Evolutionary conservation across 208 protist genomes (phyloP).

Genomic region (Phytomonas francai): DNA sequence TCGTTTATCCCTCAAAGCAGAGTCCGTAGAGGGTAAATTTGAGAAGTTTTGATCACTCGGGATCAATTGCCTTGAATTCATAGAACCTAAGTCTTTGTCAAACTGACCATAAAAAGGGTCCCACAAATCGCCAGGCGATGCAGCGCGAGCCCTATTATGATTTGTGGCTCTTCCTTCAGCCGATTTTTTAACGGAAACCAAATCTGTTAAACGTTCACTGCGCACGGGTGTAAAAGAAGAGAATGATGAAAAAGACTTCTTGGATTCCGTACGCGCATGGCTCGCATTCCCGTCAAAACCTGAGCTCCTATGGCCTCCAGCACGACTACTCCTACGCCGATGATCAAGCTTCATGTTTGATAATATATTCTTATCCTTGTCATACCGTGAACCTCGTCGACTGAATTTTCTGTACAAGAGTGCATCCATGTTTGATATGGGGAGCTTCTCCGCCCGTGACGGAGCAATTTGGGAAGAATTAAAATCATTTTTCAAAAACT

Average conservation of each 20-base stretch:
- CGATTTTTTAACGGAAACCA: not conserved
- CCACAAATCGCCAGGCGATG: not conserved
- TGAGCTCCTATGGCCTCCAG: not conserved
- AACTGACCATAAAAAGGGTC: not conserved
- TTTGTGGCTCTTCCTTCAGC: not conserved
- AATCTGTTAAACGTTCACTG: not conserved
- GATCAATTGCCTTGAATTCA: not conserved
- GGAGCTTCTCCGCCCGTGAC: not conserved
- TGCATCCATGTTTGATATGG: not conserved
- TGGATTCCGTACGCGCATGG: not conserved
- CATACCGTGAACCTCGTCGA: not conserved
- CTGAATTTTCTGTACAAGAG: not conserved
- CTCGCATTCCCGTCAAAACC: not conserved
- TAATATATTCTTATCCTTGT: not conserved
- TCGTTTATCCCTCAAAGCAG: not conserved
- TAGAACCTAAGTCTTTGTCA: not conserved
- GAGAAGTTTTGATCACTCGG: not conserved
- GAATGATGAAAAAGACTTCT: not conserved
- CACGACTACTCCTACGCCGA: not conserved
- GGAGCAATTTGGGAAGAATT: not conserved
- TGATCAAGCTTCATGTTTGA: not conserved
- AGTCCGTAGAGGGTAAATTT: not conserved
- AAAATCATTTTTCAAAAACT: not conserved
- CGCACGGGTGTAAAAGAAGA: not conserved
- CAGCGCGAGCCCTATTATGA: not conserved